phyloP scores from a whole-genome alignment of 139 green algal genomes.

The Asterochloris erici region DNA sequence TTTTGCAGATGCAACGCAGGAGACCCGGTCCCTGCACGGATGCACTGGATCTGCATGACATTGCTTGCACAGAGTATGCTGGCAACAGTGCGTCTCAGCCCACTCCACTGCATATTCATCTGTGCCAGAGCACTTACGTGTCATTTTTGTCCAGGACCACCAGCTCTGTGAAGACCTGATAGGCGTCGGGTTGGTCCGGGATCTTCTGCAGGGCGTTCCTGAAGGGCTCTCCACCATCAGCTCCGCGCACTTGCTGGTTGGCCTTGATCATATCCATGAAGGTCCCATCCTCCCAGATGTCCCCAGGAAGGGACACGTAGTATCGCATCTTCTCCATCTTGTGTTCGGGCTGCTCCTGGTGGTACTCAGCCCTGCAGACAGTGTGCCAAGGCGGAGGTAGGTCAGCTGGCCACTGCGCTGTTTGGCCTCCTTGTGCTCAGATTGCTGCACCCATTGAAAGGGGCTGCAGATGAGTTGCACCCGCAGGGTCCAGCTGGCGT shows the following conservation, averaged over 20 bases:
- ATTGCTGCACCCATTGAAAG: neutral
- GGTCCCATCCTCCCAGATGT: slow-evolving; percentile 63
- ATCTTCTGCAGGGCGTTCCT: slow-evolving; percentile 26
- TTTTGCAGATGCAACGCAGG: neutral
- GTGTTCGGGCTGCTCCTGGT: slow-evolving; percentile 46
- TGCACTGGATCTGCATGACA: neutral
- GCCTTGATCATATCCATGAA: slow-evolving; percentile 61
- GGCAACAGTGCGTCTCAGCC: neutral
- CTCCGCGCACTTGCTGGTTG: slow-evolving; percentile 26
- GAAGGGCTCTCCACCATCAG: slow-evolving; percentile 36
- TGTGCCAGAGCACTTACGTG: slow-evolving; percentile 28
- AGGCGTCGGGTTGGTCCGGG: neutral
- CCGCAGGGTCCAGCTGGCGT: neutral
- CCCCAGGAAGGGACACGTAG: slow-evolving; percentile 69
- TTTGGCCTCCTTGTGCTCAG: neutral
- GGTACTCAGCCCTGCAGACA: slow-evolving; percentile 43
- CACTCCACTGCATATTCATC: too few species aligned
- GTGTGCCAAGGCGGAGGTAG: neutral
- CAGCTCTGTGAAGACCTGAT: slow-evolving; percentile 57
- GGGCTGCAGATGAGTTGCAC: neutral
- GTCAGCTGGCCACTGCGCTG: neutral
- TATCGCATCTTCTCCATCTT: slow-evolving; percentile 73
- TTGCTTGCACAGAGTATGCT: neutral
- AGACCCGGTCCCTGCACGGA: neutral
- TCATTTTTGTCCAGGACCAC: slow-evolving; percentile 53